Evolutionary conservation across 305 asterid species (phyloP).

Genomic region (Solanum hybrid): DNA sequence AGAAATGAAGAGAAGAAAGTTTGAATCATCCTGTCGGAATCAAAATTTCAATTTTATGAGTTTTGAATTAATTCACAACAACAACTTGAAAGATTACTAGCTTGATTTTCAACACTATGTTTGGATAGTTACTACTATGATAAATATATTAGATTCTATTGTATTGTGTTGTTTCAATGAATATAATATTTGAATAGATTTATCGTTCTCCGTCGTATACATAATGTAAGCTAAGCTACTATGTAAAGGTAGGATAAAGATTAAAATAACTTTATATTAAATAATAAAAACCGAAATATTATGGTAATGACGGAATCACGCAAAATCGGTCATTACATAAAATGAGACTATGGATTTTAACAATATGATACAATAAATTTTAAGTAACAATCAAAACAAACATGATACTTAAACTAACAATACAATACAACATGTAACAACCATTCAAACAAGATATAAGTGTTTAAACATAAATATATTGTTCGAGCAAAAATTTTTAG

Average conservation of each 20-base stretch:
- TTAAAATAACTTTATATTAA: no score
- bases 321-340: no score
- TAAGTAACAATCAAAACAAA: neutral
- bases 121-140: neutral
- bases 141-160: no score
- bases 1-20: neutral
- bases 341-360: no score
- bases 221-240: no score
- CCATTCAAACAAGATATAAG: neutral
- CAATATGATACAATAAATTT: no score
- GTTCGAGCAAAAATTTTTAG: neutral
- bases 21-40: fast-evolving
- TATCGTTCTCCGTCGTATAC: neutral
- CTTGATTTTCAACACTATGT: neutral
- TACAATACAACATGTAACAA: neutral
- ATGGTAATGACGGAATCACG: fast-evolving
- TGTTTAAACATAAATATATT: neutral
- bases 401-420: no score
- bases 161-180: no score
- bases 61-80: no score
- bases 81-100: neutral
- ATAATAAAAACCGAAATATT: no score
- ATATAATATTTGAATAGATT: no score
- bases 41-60: neutral
- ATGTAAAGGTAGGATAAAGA: no score